Conservation (phyloP, 2,329 filamentous ascomycete genomes). For the Helminthosporium solani region DNA sequence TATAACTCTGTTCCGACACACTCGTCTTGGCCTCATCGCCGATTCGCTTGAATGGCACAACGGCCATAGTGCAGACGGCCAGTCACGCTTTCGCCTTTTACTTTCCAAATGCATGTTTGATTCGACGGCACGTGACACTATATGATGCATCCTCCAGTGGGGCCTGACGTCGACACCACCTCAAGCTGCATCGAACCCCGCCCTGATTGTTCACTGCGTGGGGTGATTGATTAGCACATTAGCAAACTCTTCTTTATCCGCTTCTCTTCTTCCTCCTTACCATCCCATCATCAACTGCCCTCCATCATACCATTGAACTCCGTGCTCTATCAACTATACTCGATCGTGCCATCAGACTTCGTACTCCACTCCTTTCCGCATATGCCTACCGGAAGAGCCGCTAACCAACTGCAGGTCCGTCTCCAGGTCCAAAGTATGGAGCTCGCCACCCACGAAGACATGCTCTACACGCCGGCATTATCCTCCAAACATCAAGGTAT, state of each 20-base stretch:
- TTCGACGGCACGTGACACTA: no score
- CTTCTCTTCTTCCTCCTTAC: not conserved
- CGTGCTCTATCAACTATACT: not conserved
- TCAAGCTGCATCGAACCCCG: slow-evolving; percentile 3
- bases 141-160: not conserved
- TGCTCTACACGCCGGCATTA: slow-evolving; percentile 36
- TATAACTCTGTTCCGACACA: no score
- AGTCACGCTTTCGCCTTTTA: not conserved
- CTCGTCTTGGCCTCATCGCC: no score
- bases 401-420: slow-evolving; percentile 27
- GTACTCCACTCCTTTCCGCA: slow-evolving; percentile 18
- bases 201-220: slow-evolving; percentile 26
- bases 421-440: slow-evolving; percentile 30
- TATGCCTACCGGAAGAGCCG: slow-evolving; percentile 6
- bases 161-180: slow-evolving; percentile 2
- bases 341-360: slow-evolving; percentile 5
- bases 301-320: no score
- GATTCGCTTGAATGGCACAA: no score
- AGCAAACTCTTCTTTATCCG: not conserved
- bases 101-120: not conserved
- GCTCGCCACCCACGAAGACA: slow-evolving; percentile 29
- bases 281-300: not conserved
- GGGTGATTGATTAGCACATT: slow-evolving; percentile 6
- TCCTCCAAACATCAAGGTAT: slow-evolving; percentile 41
- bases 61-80: no score